These are phyloP conservation scores for Calendula officinalis DNA, from an alignment of 129 eudicot species.

Conservation along the genomic window DNA sequence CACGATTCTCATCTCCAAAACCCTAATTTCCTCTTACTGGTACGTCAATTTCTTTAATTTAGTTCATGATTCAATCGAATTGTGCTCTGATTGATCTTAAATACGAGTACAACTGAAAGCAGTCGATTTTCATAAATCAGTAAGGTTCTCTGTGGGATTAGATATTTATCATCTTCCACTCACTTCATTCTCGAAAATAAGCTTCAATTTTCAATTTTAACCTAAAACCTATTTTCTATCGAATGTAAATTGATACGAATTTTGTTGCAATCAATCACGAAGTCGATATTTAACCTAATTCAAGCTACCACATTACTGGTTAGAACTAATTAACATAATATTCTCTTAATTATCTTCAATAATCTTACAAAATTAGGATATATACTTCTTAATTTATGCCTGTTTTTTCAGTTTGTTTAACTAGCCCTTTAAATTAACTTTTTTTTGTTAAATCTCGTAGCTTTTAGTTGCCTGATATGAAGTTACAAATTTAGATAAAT, in stretches of 20 bases:
- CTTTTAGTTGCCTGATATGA: slow-evolving; percentile 5
- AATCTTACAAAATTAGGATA: too few relatives aligned
- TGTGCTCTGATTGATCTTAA: slow-evolving; percentile 15
- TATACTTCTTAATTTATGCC: too few relatives aligned
- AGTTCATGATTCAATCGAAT: neutral
- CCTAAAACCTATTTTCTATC: neutral
- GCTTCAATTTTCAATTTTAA: neutral
- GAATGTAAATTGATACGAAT: slow-evolving; percentile 3
- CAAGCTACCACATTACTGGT: slow-evolving; percentile 2
- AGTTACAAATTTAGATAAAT: slow-evolving; percentile 11
- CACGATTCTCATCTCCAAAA: slow-evolving; percentile 20
- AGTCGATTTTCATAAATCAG: slow-evolving; percentile 2
- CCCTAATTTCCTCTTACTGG: slow-evolving; percentile 26
- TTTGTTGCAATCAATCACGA: neutral
- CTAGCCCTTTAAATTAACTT: neutral
- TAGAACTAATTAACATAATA: neutral
- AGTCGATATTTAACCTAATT: neutral
- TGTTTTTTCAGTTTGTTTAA: too few relatives aligned
- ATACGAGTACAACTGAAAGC: slow-evolving; percentile 8
- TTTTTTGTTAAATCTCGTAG: too few relatives aligned
- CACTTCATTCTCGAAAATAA: neutral
- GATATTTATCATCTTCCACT: slow-evolving; percentile 6
- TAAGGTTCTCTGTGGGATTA: neutral
- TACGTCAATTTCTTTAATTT: slow-evolving; percentile 15
- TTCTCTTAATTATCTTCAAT: too few relatives aligned